Evolutionary conservation across 2,329 filamentous ascomycete species (phyloP), one percentile per base, ranked within the genome.

Genomic region (Neoscytalidium dimidiatum): DNA sequence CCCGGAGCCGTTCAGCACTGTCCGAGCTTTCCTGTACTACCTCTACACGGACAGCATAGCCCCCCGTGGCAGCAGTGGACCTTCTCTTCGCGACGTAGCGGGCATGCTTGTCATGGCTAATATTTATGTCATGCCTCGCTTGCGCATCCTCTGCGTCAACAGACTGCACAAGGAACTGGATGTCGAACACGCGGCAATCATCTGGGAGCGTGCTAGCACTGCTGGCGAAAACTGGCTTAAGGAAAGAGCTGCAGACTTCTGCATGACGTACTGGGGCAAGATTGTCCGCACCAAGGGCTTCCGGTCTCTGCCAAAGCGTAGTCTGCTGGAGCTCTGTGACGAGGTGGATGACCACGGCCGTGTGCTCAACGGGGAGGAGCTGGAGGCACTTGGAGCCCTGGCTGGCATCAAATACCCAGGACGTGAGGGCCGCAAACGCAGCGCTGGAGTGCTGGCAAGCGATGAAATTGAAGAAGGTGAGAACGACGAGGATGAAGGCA

Each of bases 61-160:
- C 4, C 70, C 74, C 0, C 71, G 75, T 26, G 73, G 75, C 17
- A 70, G 72, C 1, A 71, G 83, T 67, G 86, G 86, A 52, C 83
- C 86, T 0, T 83, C 80, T 8, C 86, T 97, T 21, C 87, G 89
- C 31, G 94, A 97, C 70, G 93, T 98, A 14, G 94, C 95, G 0
- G 94, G 95, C 8, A 88, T 99, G 77, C 85, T 99, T 3, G 94
- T 99, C 68, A 96, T 99, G 92, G 93, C 93, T 48, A 97, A 98
- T 76, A 92, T 98, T 52, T 99, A 99, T 80, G 94, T 97, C 74
- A 96, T 99, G 81, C 94, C 94, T 1, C 92, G 95, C 70, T 87
- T 99, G 26, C 91, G 94, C 21, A 86, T 97, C 7, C 84, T 98
- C 1, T 97, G 94, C 75, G 91, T 98, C 63, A 94, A 97, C 74